These are phyloP conservation scores for Boeremia exigua DNA, from an alignment of 2,329 filamentous ascomycete species.

Conservation along the genomic window DNA sequence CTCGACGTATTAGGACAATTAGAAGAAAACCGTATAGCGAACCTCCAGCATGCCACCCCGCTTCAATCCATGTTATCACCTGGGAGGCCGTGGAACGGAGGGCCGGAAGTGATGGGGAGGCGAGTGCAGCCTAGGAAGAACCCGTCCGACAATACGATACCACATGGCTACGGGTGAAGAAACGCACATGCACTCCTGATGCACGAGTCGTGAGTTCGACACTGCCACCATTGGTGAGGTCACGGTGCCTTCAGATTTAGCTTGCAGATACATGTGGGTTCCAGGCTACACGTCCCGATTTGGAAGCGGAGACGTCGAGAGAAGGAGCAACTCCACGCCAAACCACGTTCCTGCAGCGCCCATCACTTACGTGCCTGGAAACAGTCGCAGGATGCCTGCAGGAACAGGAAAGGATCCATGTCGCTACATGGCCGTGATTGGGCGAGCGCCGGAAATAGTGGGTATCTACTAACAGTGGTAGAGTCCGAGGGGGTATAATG, in stretches of 20 bases:
- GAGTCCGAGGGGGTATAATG: slow-evolving; percentile 26
- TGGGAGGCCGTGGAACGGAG: slow-evolving; percentile 1
- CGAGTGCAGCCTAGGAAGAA: slow-evolving; percentile 10
- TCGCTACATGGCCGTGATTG: slow-evolving; percentile 14
- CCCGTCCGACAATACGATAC: not conserved
- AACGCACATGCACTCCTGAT: slow-evolving; percentile 8
- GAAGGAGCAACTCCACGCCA: slow-evolving; percentile 14
- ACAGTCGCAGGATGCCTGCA: slow-evolving; percentile 27
- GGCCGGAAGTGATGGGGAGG: slow-evolving; percentile 5
- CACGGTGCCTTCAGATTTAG: slow-evolving; percentile 8
- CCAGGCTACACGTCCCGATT: slow-evolving; percentile 22
- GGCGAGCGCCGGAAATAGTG: slow-evolving; percentile 11
- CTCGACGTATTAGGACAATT: slow-evolving; percentile 9
- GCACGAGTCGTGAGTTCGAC: slow-evolving; percentile 7
- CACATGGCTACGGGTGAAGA: slow-evolving; percentile 3
- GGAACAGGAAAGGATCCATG: slow-evolving; percentile 18
- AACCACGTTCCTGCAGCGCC: slow-evolving; percentile 30
- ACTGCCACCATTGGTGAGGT: slow-evolving; percentile 18
- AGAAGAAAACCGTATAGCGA: slow-evolving; percentile 10
- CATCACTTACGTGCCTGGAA: slow-evolving; percentile 27
- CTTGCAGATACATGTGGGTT: slow-evolving; percentile 20
- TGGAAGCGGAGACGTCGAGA: slow-evolving; percentile 23
- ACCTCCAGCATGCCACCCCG: slow-evolving; percentile 17
- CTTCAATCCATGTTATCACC: slow-evolving; percentile 10
- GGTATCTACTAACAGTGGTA: slow-evolving; percentile 15